Conservation (phyloP, 1,284 basidiomycete species). For the Macrocybe sp. region DNA sequence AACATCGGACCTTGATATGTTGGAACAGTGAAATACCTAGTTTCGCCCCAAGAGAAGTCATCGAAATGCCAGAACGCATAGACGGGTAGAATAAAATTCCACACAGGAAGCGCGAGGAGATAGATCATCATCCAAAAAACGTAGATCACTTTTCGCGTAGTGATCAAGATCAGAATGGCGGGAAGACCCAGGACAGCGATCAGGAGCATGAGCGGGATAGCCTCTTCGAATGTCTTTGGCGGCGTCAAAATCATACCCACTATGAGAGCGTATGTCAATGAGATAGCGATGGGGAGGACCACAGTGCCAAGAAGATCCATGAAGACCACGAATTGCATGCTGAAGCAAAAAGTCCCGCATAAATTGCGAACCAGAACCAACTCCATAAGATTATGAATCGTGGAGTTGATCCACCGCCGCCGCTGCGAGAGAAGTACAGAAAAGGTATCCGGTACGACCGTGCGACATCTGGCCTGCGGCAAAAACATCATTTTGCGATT, state of each 20-base stretch:
- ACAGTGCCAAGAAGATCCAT: constrained; percentile 98
- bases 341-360: constrained; percentile 95
- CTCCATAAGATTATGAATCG: constrained; percentile 99
- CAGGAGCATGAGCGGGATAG: constrained; percentile 91
- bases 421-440: constrained; percentile 91
- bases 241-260: constrained; percentile 79
- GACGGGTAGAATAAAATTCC: constrained; percentile 92
- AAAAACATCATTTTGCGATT: constrained; percentile 99
- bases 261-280: constrained; percentile 86
- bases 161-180: constrained; percentile 88
- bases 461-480: constrained; percentile 93
- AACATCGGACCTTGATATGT: constrained; percentile 8
- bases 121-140: constrained; percentile 98
- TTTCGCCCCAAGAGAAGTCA: constrained; percentile 99
- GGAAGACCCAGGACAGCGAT: constrained; percentile 91
- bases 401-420: constrained; percentile 99
- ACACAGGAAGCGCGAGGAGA: constrained; percentile 86
- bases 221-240: constrained; percentile 83
- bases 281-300: constrained; percentile 92
- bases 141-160: constrained; percentile 93
- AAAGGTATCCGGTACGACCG: constrained; percentile 96
- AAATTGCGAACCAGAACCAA: constrained; percentile 95
- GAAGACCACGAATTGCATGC: constrained; percentile 97
- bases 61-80: constrained; percentile 99
- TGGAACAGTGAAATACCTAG: constrained; percentile 54